phyloP scores from a whole-genome alignment of 2,329 filamentous ascomycete genomes.

The Ustilaginoidea virens region DNA sequence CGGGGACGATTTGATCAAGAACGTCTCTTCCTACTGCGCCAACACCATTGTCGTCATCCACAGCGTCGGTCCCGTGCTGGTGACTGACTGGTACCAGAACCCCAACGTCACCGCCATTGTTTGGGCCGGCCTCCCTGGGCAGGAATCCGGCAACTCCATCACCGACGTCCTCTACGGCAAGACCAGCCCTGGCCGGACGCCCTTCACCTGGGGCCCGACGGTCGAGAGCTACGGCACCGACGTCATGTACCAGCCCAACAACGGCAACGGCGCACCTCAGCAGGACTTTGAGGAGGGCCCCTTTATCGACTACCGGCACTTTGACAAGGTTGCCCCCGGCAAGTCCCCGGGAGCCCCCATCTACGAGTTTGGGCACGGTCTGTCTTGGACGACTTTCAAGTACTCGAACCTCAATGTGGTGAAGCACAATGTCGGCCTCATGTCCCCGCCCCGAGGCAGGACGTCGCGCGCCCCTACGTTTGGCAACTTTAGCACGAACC shows the following conservation, averaged over 20 bases:
- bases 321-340: conserved; percentile 41
- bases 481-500: conserved; percentile 46
- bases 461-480: conserved; percentile 49
- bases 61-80: conserved; percentile 62
- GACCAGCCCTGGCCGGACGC: conserved; percentile 62
- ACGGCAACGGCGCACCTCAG: conserved; percentile 50
- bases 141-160: conserved; percentile 69
- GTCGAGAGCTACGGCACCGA: conserved; percentile 53
- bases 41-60: conserved; percentile 92
- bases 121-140: conserved; percentile 68
- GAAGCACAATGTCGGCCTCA: conserved; percentile 32
- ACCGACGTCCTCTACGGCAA: conserved; percentile 72
- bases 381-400: conserved; percentile 66
- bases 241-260: conserved; percentile 54
- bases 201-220: conserved; percentile 64
- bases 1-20: conserved; percentile 68
- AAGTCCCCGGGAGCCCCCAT: conserved; percentile 36
- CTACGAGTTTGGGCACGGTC: conserved; percentile 69
- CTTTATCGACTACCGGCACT: conserved; percentile 57
- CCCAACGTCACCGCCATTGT: conserved; percentile 73
- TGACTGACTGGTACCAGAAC: conserved; percentile 59
- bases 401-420: conserved; percentile 52
- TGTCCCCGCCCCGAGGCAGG: conserved; percentile 43
- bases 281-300: conserved; percentile 61
- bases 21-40: conserved; percentile 59